Evolutionary conservation across 495 filamentous ascomycete genomes (phyloP), one percentile per base, ranked within the genome.

Genomic region (Penicillium lagena): DNA sequence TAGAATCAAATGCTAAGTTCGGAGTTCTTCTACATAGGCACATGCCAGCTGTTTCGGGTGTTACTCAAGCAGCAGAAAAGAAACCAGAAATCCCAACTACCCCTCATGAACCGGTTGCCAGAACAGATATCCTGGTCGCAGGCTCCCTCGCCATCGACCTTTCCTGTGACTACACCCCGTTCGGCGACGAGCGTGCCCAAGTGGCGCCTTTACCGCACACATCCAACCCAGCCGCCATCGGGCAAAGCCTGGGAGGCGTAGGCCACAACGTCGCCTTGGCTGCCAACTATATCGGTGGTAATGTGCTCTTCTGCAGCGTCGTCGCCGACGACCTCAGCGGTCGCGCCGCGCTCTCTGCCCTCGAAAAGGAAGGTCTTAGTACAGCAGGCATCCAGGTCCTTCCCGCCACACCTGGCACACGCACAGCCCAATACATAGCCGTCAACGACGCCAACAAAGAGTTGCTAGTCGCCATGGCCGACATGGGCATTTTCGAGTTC

Each of bases 261-360:
- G 93, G 85, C n/a, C 81, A 86, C 58, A 98, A 98, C 55, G 83
- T 96, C 29, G 88, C 93, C 2, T 74, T 85, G 37, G 89, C 91
- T 5, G 77, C 85, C 7, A 83, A 86, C 55, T 71, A 76, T 28
- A 54, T 83, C 5, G 78, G 78, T 13, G 69, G 71, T 42, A 65
- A 71, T 10, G 67, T 81, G 13, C 72, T 78, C 8, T 81, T 96
- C 30, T 89, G 82, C 66, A 90, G 83, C 53, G 75, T 82, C 37
- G 77, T 94, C 32, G 88, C 78, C 15, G 75, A 87, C 51, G 90
- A 96, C 58, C 58, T 87, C 43, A 80, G 84, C 32, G 93, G 93
- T 17, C 73, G 77, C 28, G 81, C 82, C 12, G 80, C 88, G 32
- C 63, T 90, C 10, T 64, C 77, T 9, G 67, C 74, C 30, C 68